phyloP scores from a whole-genome alignment of 2,329 filamentous ascomycete genomes.

The Verticillium dahliae region DNA sequence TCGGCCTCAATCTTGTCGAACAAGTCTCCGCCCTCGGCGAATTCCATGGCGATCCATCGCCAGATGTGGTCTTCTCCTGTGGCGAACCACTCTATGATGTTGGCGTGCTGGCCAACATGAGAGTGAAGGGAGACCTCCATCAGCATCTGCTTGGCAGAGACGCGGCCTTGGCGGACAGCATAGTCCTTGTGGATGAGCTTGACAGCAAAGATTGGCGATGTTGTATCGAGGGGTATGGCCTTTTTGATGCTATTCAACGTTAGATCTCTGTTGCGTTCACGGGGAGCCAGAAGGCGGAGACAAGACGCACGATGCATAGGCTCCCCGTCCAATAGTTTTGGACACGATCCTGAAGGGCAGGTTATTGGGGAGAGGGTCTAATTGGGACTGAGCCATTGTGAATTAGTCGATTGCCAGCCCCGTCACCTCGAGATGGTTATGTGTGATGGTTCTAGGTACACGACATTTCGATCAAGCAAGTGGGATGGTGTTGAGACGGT shows the following conservation, averaged over 20 bases:
- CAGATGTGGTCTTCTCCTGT: conserved; percentile 79
- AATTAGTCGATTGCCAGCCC: not conserved
- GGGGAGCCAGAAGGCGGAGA: conserved; percentile 1
- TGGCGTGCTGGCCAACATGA: conserved; percentile 80
- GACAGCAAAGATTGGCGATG: conserved; percentile 81
- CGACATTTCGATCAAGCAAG: not conserved
- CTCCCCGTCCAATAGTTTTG: conserved; percentile 91
- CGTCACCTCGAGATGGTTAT: not conserved
- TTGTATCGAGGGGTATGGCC: conserved; percentile 65
- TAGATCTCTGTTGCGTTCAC: conserved; percentile 4
- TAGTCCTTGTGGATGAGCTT: conserved; percentile 99
- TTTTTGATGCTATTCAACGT: conserved; percentile 71
- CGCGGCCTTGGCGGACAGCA: conserved; percentile 79
- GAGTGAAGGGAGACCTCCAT: conserved; percentile 90
- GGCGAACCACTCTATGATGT: conserved; percentile 89
- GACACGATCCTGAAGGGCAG: conserved; percentile 93
- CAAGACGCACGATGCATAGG: conserved; percentile 80
- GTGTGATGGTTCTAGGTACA: not conserved
- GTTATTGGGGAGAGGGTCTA: conserved; percentile 76
- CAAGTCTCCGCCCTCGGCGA: conserved; percentile 87
- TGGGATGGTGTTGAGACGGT: not conserved
- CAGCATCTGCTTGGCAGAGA: conserved; percentile 81
- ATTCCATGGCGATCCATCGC: conserved; percentile 98
- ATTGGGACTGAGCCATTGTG: conserved; percentile 68
- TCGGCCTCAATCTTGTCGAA: conserved; percentile 99